Evolutionary conservation across 345 rosid species (phyloP).

Genomic region (Eucalyptus polyanthemos): DNA sequence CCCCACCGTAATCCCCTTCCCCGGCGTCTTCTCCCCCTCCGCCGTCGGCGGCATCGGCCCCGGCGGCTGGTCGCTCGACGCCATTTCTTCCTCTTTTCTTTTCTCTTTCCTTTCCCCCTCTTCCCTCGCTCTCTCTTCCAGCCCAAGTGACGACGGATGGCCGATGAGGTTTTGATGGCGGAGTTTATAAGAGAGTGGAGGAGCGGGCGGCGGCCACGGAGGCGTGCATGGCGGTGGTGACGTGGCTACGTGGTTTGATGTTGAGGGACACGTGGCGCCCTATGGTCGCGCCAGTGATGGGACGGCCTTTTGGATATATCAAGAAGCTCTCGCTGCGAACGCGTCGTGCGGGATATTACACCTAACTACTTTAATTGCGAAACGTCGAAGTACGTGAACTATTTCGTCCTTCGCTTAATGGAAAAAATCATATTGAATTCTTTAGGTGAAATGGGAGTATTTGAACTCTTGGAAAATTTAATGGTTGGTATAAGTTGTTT

Average conservation of each 20-base stretch:
- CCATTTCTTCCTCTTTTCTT: background rate
- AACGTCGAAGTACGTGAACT: background rate
- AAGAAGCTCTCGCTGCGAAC: background rate
- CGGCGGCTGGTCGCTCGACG: conserved; percentile 20
- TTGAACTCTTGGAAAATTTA: background rate
- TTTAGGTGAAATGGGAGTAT: background rate
- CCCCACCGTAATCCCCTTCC: background rate
- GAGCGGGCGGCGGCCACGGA: background rate
- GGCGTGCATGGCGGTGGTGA: background rate
- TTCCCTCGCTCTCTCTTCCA: background rate
- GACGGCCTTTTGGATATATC: background rate
- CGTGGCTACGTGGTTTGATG: background rate
- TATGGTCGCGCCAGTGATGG: background rate
- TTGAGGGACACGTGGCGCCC: background rate
- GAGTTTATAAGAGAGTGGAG: background rate
- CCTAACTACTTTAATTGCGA: background rate
- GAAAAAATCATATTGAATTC: background rate
- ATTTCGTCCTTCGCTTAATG: background rate
- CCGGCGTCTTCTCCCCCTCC: background rate
- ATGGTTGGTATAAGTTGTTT: background rate
- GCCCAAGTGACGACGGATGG: background rate
- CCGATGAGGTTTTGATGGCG: background rate
- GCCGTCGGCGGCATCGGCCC: background rate
- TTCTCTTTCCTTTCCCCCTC: background rate
- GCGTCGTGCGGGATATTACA: background rate